These are phyloP conservation scores for Solanum stenotomum DNA, from an alignment of 257 asterid genomes.

Conservation along the genomic window DNA sequence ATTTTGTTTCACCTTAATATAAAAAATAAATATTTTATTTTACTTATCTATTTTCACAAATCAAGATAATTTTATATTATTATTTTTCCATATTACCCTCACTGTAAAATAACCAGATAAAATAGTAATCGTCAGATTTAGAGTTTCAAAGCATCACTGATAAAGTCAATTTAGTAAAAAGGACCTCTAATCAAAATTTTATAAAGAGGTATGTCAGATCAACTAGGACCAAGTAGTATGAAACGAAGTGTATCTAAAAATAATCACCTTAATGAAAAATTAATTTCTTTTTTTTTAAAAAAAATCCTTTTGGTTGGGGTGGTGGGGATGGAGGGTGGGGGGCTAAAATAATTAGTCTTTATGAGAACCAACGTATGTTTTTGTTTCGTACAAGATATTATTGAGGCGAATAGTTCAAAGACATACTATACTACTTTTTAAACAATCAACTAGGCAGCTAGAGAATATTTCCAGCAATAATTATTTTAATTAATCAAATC, in stretches of 20 bases:
- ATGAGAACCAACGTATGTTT: neutral
- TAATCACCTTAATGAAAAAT: too few relatives aligned
- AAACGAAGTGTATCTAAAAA: neutral
- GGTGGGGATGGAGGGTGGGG: neutral
- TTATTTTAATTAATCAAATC: neutral
- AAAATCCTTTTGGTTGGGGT: too few relatives aligned
- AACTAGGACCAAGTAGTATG: too few relatives aligned
- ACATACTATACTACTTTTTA: neutral
- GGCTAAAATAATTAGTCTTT: neutral
- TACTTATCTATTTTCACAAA: too few relatives aligned
- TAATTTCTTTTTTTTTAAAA: too few relatives aligned
- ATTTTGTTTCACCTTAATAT: neutral
- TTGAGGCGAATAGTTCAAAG: neutral
- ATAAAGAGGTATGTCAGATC: too few relatives aligned
- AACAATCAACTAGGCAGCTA: too few relatives aligned
- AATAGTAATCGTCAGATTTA: too few relatives aligned
- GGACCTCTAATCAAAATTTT: neutral
- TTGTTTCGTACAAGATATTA: neutral
- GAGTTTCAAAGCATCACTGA: neutral
- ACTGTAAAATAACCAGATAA: too few relatives aligned
- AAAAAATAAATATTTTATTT: too few relatives aligned
- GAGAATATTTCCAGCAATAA: neutral
- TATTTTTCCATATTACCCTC: neutral
- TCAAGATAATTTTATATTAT: too few relatives aligned
- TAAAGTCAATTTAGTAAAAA: too few relatives aligned